phyloP scores from a whole-genome alignment of 2,329 filamentous ascomycete genomes.

The Xylariaceae sp. region DNA sequence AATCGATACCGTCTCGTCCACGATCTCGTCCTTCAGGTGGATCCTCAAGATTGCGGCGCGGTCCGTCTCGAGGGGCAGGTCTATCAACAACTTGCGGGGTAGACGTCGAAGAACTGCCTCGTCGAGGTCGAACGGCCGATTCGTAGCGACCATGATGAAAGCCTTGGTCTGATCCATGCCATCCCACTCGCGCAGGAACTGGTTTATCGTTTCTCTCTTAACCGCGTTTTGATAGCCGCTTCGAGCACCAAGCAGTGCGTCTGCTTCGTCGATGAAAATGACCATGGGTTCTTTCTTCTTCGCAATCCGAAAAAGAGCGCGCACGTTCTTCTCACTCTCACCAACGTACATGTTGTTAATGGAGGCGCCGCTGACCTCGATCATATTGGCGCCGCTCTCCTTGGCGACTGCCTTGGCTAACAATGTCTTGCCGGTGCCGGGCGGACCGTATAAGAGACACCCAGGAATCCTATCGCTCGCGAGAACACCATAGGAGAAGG shows the following conservation, averaged over 20 bases:
- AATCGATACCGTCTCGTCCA: slow-evolving; percentile 57
- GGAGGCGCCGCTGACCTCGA: slow-evolving; percentile 84
- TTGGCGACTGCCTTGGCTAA: slow-evolving; percentile 65
- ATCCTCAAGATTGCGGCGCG: slow-evolving; percentile 64
- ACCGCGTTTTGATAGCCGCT: slow-evolving; percentile 60
- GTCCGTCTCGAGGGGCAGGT: slow-evolving; percentile 62
- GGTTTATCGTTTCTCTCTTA: slow-evolving; percentile 88
- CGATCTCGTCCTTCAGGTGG: slow-evolving; percentile 61
- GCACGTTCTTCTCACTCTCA: slow-evolving; percentile 92
- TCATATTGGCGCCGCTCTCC: slow-evolving; percentile 63
- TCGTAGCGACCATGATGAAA: slow-evolving; percentile 98
- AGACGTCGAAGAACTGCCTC: slow-evolving; percentile 75
- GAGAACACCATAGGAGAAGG: slow-evolving; percentile 93
- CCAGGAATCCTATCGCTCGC: slow-evolving; percentile 88
- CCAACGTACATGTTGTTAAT: slow-evolving; percentile 97
- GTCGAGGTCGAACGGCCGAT: slow-evolving; percentile 90
- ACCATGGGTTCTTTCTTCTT: slow-evolving; percentile 88
- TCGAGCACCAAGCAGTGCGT: slow-evolving; percentile 80
- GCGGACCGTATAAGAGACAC: slow-evolving; percentile 80
- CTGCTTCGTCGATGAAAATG: slow-evolving; percentile 95
- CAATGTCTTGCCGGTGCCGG: slow-evolving; percentile 70
- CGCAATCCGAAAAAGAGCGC: slow-evolving; percentile 83
- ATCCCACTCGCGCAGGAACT: slow-evolving; percentile 96
- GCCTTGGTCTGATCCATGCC: slow-evolving; percentile 76
- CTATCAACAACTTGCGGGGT: slow-evolving; percentile 66